Percentiles rank a stretch among this genome's conserved stretches.
Conservation (phyloP, 2,329 filamentous ascomycete species). For the Magnaporthiopsis incrustans region DNA sequence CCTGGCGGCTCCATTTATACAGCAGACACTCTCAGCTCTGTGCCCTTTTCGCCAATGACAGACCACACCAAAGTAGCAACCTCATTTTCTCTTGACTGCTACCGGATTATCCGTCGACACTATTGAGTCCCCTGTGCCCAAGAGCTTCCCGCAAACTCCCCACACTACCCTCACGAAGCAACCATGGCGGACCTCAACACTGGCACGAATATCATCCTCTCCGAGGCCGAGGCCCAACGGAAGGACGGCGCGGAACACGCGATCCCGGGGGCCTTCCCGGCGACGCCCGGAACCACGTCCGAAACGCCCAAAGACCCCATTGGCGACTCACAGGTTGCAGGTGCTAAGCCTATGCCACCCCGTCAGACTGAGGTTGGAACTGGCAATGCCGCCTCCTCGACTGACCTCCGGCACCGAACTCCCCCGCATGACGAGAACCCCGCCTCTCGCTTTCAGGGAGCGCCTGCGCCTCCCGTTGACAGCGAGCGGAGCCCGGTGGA, state of each 20-base stretch:
- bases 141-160: neutral
- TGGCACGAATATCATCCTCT: neutral
- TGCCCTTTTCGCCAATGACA: neutral
- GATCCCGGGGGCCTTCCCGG: constrained; percentile 3
- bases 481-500: constrained; percentile 1
- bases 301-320: no score
- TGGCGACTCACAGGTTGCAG: no score
- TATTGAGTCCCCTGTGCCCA: neutral
- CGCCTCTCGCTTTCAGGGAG: no score
- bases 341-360: neutral
- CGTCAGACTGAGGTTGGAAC: neutral
- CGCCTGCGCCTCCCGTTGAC: neutral
- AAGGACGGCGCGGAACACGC: neutral
- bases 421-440: neutral
- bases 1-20: neutral
- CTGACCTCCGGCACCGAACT: neutral
- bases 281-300: neutral
- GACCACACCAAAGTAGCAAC: neutral
- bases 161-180: neutral
- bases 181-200: constrained; percentile 7
- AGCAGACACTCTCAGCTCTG: neutral
- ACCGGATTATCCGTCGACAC: neutral
- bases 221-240: neutral
- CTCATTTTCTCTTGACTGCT: no score
- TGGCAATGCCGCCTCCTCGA: neutral